A percentile compares a stretch with the other conserved stretches of the same genome.
These are phyloP conservation scores for Blastocystis sp. DNA, from an alignment of 352 stramenopile species.

Conservation along the genomic window DNA sequence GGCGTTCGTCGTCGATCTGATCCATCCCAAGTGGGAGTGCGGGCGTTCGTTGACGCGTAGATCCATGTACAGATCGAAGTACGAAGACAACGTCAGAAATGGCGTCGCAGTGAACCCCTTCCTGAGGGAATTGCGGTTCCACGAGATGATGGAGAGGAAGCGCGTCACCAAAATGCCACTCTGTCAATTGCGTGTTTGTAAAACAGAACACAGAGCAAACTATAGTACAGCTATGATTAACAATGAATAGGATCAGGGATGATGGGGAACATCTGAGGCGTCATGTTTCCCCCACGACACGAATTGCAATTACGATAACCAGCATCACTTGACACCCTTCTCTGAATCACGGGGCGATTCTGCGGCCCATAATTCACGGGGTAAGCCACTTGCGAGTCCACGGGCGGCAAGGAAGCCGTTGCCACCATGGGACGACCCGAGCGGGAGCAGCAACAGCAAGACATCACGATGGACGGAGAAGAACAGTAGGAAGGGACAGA, in stretches of 20 bases:
- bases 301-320: not conserved
- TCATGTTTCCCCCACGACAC: not conserved
- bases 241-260: not conserved
- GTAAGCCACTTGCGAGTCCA: not conserved
- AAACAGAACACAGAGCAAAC: not conserved
- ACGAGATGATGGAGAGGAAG: not conserved
- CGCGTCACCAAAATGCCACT: not conserved
- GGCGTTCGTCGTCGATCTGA: slow-evolving; percentile 2
- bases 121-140: not conserved
- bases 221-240: not conserved
- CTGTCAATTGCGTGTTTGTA: not conserved
- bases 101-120: not conserved
- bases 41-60: not conserved
- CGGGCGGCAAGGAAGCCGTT: not conserved
- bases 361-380: not conserved
- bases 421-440: not conserved
- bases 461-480: not conserved
- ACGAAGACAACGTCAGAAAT: not conserved
- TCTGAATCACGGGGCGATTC: not conserved
- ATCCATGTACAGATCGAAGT: not conserved
- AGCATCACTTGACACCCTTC: not conserved
- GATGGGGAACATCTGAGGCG: not conserved
- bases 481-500: not conserved
- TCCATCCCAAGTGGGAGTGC: not conserved
- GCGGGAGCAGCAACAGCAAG: not conserved